Conservation (phyloP, 495 filamentous ascomycete species). For the Neurospora cerealis region DNA sequence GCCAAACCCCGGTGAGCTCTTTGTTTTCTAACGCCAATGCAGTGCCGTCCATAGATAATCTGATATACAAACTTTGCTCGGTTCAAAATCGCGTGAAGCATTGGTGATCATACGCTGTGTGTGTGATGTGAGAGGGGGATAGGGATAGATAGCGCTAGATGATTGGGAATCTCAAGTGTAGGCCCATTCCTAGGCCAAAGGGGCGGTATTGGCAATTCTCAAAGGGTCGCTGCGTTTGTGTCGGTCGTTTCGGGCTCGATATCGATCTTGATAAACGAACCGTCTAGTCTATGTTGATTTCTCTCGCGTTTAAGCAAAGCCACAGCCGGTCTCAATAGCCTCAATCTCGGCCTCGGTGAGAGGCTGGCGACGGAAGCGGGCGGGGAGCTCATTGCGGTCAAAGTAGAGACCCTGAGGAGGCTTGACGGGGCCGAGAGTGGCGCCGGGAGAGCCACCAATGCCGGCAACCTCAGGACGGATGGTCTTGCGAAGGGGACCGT, state of each 20-base stretch:
- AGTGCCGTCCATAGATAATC: background rate
- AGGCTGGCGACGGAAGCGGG: slow-evolving; percentile 64
- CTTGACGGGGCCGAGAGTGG: slow-evolving; percentile 58
- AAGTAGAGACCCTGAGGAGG: slow-evolving; percentile 69
- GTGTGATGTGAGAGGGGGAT: background rate
- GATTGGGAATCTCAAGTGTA: background rate
- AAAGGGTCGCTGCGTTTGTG: background rate
- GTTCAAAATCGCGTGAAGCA: background rate
- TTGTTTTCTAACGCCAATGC: background rate
- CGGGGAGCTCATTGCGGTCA: slow-evolving; percentile 79
- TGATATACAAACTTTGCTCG: background rate
- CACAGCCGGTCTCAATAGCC: slow-evolving; percentile 86
- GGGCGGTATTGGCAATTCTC: background rate
- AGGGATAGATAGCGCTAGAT: background rate
- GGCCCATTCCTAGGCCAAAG: background rate
- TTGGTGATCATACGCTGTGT: background rate
- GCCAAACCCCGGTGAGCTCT: background rate
- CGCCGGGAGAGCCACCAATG: slow-evolving; percentile 57
- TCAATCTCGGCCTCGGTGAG: slow-evolving; percentile 82
- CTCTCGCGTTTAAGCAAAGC: slow-evolving; percentile 23
- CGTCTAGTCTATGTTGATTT: background rate
- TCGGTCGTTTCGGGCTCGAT: background rate
- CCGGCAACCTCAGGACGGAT: slow-evolving; percentile 37
- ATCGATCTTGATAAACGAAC: background rate
- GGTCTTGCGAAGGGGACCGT: slow-evolving; percentile 69